Evolutionary conservation across 148 eudicot species (phyloP).

Genomic region (Silene latifolia): DNA sequence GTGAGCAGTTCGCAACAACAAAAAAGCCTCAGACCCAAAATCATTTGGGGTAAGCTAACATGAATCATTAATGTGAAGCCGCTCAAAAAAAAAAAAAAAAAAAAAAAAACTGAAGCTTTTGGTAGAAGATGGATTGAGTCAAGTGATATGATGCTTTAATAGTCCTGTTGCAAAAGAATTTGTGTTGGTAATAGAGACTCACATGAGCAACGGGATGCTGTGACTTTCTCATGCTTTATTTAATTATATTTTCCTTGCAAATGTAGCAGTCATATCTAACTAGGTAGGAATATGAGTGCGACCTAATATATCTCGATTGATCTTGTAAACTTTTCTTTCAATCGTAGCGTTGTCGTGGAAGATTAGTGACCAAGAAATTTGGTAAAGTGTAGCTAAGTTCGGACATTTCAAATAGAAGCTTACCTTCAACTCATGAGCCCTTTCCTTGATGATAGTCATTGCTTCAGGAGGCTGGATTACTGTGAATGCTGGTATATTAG

Average conservation of each 20-base stretch:
- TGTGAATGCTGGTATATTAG: slow-evolving; percentile 72
- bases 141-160: neutral
- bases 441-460: slow-evolving; percentile 61
- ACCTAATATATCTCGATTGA: neutral
- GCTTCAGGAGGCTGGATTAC: slow-evolving; percentile 73
- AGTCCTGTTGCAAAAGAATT: neutral
- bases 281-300: neutral
- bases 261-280: neutral
- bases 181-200: neutral
- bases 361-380: neutral
- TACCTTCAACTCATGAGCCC: slow-evolving; percentile 55
- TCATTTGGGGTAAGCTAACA: neutral
- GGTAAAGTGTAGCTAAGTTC: neutral
- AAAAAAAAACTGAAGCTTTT: neutral
- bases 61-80: neutral
- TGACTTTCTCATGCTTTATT: neutral
- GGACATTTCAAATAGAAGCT: neutral
- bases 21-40: neutral
- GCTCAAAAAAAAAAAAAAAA: neutral
- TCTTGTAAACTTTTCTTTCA: neutral
- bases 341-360: neutral
- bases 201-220: neutral
- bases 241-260: neutral
- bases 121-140: neutral
- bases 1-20: neutral